These are phyloP conservation scores for Phyllosticta ampelicida DNA, from an alignment of 2,329 filamentous ascomycete genomes.

Conservation along the genomic window DNA sequence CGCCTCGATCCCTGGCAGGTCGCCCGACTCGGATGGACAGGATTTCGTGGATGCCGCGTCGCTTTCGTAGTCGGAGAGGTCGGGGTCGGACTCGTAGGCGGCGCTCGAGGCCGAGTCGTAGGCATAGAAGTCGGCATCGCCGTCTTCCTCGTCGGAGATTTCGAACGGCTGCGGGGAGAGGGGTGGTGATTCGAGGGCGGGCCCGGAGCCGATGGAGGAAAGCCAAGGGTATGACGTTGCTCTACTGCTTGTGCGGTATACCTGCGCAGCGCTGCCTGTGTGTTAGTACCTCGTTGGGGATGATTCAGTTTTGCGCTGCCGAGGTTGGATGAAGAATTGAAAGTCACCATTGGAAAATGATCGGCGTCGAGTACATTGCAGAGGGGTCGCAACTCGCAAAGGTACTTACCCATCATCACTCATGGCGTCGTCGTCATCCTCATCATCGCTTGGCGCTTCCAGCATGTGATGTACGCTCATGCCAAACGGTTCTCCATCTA, in stretches of 20 bases:
- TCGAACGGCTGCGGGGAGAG: conserved; percentile 32
- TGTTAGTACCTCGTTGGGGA: neutral
- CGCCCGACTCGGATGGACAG: conserved; percentile 38
- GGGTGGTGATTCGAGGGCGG: conserved; percentile 20
- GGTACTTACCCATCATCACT: conserved; percentile 8
- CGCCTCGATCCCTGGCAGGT: conserved; percentile 24
- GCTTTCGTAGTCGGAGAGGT: conserved; percentile 48
- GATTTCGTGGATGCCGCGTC: neutral
- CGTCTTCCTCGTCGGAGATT: conserved; percentile 44
- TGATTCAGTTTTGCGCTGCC: neutral
- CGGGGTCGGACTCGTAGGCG: conserved; percentile 36
- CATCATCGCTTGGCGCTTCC: conserved; percentile 50
- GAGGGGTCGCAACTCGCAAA: neutral
- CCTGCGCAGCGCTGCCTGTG: conserved; percentile 14
- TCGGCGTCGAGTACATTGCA: neutral
- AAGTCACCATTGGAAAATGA: neutral
- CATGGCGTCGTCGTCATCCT: conserved; percentile 26
- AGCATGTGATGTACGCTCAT: conserved; percentile 98
- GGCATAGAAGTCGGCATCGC: conserved; percentile 18
- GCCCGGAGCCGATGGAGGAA: conserved; percentile 26
- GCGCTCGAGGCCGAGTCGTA: conserved; percentile 14
- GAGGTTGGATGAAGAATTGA: neutral
- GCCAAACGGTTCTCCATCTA: conserved; percentile 76
- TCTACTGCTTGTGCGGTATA: conserved; percentile 34
- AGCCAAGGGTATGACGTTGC: conserved; percentile 23